Base-by-base conservation (phyloP, 768 basidiomycete genomes). In the Kwoniella heveanensis region DNA sequence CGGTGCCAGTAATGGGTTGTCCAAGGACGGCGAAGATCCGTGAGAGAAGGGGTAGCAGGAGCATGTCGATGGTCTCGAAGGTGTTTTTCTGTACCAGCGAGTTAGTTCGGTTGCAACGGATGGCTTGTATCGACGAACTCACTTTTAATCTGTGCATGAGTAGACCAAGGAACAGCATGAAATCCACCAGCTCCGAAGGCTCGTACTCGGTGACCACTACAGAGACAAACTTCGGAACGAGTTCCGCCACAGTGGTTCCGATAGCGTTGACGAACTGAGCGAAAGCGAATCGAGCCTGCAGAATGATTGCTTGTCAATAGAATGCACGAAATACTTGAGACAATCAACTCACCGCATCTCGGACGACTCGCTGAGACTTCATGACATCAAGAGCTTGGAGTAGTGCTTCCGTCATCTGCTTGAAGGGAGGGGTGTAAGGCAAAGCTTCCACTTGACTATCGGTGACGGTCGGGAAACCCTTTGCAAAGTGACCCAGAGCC, bases 391-490 rank as follows among this genome's bases (percentile, higher is more conserved):
- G 82, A 48, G 88, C 91, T 46, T 91, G 87, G 50, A 98, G 81
- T 62, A 97, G 89, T 1, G 88, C 88, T 76, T 94, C 90, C 0
- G 91, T 90, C 72, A 91, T 86, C 77, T 90, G 87, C 63, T 86
- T 84, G 80, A 98, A 96, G 0, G 92, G 90, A 21, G 87, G 81
- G 9, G 86, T 83, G 70, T 88, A 88, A 30, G 86, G 86, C 8
- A 77, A 66, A 2, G 68, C 56, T 46, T 77, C 78, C 15, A 72
- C 58, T 69, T 85, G 84, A 0, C 87, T 86, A 17, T 85, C 86
- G 47, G 91, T 90, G 73, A 89, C 89, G 76, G 92, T 92, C 0
- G 96, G 96, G 81, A 97, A 98, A 13, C 96, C 96, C 81, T 96
- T 96, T 36, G 93, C 90, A 59, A 97, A 86, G 71, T 90, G 92